Percentiles rank a stretch among this genome's conserved stretches.
phyloP scores from a whole-genome alignment of 2,329 filamentous ascomycete genomes.

The Colletotrichum musae region DNA sequence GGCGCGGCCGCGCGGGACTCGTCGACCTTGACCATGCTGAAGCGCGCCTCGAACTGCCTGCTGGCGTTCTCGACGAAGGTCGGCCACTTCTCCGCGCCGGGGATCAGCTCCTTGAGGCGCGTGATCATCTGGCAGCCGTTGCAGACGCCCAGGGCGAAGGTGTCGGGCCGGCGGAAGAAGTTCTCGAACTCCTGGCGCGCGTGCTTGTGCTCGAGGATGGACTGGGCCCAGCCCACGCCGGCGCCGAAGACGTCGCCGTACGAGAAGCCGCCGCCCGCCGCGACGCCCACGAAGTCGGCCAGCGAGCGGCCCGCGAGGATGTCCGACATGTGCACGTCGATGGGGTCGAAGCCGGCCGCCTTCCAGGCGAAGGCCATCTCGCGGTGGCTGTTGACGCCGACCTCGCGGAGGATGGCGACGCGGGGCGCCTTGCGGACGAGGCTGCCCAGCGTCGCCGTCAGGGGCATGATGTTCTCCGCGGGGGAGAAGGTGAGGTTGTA shows the following conservation, averaged over 20 bases:
- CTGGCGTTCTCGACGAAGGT: conserved; percentile 87
- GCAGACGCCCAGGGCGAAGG: conserved; percentile 94
- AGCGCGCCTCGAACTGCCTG: conserved; percentile 91
- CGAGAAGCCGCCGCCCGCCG: conserved; percentile 96
- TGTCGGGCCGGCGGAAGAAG: conserved; percentile 91
- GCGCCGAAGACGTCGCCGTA: conserved; percentile 90
- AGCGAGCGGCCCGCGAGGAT: conserved; percentile 86
- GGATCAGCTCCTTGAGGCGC: conserved; percentile 83
- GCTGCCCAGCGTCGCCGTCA: conserved; percentile 64
- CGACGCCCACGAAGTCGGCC: conserved; percentile 86
- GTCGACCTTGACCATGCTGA: conserved; percentile 86
- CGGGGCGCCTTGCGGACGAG: conserved; percentile 74
- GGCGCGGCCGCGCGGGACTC: conserved; percentile 59
- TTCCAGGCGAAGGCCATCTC: conserved; percentile 99
- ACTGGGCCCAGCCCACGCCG: conserved; percentile 97
- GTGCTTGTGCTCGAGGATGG: conserved; percentile 87
- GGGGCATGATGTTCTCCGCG: conserved; percentile 80
- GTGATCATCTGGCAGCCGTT: conserved; percentile 98
- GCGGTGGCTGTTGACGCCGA: conserved; percentile 95
- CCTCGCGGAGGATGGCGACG: conserved; percentile 94
- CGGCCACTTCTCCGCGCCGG: conserved; percentile 87
- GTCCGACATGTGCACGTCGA: conserved; percentile 98
- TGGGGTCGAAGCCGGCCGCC: conserved; percentile 88
- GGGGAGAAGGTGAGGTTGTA: conserved; percentile 89
- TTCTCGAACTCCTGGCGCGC: conserved; percentile 81